Evolutionary conservation across 805 yeast genomes (phyloP).

Genomic region (Brettanomyces custersianus): DNA sequence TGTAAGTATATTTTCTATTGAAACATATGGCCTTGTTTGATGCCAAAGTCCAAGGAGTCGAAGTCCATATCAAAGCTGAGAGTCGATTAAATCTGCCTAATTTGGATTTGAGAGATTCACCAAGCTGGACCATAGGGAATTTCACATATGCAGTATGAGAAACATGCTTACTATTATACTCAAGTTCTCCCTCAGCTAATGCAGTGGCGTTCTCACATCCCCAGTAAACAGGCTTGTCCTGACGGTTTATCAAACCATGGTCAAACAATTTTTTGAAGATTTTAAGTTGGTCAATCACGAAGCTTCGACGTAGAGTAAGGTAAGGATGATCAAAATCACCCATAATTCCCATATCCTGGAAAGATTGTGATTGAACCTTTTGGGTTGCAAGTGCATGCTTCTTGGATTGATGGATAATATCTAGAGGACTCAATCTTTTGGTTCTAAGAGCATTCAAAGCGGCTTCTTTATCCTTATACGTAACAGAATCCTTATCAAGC

Average conservation of each 20-base stretch:
- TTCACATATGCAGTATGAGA: constrained; percentile 63
- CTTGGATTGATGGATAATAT: constrained; percentile 57
- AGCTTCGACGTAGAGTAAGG: constrained; percentile 59
- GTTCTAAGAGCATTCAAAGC: constrained; percentile 10
- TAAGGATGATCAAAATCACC: constrained; percentile 74
- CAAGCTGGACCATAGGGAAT: constrained; percentile 40
- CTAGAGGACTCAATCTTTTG: constrained; percentile 30
- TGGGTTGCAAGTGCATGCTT: constrained; percentile 65
- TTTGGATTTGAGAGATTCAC: constrained; percentile 17
- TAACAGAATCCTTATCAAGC: constrained; percentile 5
- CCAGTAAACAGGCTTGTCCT: constrained; percentile 95
- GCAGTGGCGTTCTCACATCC: constrained; percentile 92
- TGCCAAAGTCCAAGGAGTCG: constrained; percentile 96
- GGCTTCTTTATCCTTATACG: constrained; percentile 7
- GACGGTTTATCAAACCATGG: constrained; percentile 66
- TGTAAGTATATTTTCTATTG: constrained; percentile 50
- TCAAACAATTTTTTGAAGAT: constrained; percentile 60
- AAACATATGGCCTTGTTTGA: constrained; percentile 80
- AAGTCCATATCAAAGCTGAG: constrained; percentile 77
- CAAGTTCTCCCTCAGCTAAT: constrained; percentile 92
- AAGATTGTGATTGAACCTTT: constrained; percentile 51
- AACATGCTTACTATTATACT: constrained; percentile 64
- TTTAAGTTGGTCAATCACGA: constrained; percentile 66
- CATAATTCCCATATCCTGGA: constrained; percentile 68
- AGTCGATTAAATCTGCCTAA: constrained; percentile 8